Evolutionary conservation across 2,329 filamentous ascomycete species (phyloP).

Genomic region (Xylaria hypoxylon): DNA sequence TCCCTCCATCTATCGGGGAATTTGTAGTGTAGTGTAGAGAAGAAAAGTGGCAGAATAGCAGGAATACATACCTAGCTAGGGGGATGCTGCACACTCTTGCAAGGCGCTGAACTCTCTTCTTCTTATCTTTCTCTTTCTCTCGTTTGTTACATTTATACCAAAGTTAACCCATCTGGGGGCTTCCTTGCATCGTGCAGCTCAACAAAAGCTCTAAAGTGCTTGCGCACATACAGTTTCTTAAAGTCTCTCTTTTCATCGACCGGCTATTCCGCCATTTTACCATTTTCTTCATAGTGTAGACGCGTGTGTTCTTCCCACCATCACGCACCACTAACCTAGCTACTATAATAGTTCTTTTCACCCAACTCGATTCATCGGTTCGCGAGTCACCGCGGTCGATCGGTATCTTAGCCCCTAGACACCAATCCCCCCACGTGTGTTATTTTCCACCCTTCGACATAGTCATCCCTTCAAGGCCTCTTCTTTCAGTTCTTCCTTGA

Average conservation of each 20-base stretch:
- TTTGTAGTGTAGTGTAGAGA: neutral
- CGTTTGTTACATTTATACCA: slow-evolving; percentile 13
- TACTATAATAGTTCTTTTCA: neutral
- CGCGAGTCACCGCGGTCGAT: neutral
- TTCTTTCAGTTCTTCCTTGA: neutral
- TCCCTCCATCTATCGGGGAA: neutral
- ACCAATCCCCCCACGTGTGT: slow-evolving; percentile 5
- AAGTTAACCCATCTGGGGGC: slow-evolving; percentile 12
- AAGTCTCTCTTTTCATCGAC: slow-evolving; percentile 8
- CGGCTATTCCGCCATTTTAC: neutral
- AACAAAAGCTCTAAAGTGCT: slow-evolving; percentile 21
- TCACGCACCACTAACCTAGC: too few relatives aligned
- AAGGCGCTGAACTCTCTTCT: neutral
- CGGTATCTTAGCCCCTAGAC: slow-evolving; percentile 16
- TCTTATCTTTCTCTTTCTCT: neutral
- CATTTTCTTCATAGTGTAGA: slow-evolving; percentile 1
- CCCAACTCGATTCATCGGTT: neutral
- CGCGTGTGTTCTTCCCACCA: neutral
- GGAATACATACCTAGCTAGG: too few relatives aligned
- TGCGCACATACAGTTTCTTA: slow-evolving; percentile 16
- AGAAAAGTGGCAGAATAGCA: too few relatives aligned
- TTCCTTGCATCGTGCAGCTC: slow-evolving; percentile 26
- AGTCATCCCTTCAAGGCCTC: neutral
- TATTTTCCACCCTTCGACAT: neutral
- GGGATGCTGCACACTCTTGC: neutral